phyloP scores from a whole-genome alignment of 768 basidiomycete genomes.

The Rhodocollybia butyracea region DNA sequence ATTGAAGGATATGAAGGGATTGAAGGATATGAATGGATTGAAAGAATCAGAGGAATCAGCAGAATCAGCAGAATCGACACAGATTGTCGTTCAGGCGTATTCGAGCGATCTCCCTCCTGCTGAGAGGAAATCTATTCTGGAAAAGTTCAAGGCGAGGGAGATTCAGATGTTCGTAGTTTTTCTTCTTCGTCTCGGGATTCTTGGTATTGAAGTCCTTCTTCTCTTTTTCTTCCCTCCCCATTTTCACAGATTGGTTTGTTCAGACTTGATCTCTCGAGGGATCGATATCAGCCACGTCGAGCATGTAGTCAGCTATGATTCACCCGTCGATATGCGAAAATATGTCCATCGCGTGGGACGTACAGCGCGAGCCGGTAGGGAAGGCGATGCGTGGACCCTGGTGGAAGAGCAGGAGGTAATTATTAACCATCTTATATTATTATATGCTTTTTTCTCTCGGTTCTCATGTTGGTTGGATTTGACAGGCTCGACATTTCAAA shows the following conservation, averaged over 20 bases:
- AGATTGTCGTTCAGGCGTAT: constrained; percentile 62
- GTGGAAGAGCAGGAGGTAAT: constrained; percentile 92
- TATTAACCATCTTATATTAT: constrained; percentile 8
- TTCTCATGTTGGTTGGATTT: background rate
- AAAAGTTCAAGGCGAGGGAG: constrained; percentile 76
- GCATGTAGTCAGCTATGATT: constrained; percentile 94
- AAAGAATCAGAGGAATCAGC: too few relatives aligned
- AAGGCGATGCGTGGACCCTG: constrained; percentile 90
- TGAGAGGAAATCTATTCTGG: constrained; percentile 76
- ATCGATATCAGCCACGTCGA: constrained; percentile 92
- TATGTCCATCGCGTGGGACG: constrained; percentile 97
- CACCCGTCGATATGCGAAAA: constrained; percentile 95
- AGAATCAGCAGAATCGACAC: constrained; percentile 14
- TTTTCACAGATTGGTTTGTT: constrained; percentile 77
- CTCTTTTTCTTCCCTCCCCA: background rate
- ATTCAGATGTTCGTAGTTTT: constrained; percentile 68
- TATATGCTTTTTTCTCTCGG: background rate
- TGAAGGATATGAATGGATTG: too few relatives aligned
- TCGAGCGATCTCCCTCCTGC: constrained; percentile 77
- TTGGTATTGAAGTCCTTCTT: background rate
- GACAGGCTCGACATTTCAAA: constrained; percentile 86
- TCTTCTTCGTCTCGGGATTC: constrained; percentile 6
- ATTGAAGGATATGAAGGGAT: too few relatives aligned
- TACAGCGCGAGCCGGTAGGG: constrained; percentile 88
- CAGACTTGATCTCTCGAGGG: constrained; percentile 93